Percentiles rank a stretch among this genome's conserved stretches.
These are phyloP conservation scores for Emergomyces orientalis DNA, from an alignment of 2,329 filamentous ascomycete species.

Conservation along the genomic window DNA sequence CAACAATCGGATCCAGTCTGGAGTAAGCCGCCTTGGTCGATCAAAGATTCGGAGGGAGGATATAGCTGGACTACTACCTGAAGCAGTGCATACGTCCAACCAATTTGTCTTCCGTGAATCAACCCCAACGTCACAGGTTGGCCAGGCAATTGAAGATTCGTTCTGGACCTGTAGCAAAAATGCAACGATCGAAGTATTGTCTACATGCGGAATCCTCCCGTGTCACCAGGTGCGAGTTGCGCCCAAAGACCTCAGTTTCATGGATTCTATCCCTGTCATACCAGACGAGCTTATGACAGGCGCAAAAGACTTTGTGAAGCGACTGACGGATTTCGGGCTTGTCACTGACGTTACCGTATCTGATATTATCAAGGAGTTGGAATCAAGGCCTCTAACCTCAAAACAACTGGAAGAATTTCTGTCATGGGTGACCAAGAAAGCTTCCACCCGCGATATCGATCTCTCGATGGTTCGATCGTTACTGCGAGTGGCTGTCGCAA, in stretches of 20 bases:
- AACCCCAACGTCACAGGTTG: slow-evolving; percentile 75
- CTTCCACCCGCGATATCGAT: slow-evolving; percentile 64
- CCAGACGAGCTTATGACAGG: slow-evolving; percentile 63
- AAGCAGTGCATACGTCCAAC: slow-evolving; percentile 72
- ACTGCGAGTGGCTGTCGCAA: slow-evolving; percentile 58
- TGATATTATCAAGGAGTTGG: slow-evolving; percentile 76
- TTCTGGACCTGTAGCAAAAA: slow-evolving; percentile 90
- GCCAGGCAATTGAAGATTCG: slow-evolving; percentile 80
- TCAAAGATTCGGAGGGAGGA: slow-evolving; percentile 53
- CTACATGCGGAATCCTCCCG: slow-evolving; percentile 76
- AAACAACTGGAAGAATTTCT: slow-evolving; percentile 75
- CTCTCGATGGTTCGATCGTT: slow-evolving; percentile 56
- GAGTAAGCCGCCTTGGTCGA: slow-evolving; percentile 32
- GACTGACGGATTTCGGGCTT: slow-evolving; percentile 73
- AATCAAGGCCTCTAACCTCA: slow-evolving; percentile 68
- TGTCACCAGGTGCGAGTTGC: slow-evolving; percentile 72
- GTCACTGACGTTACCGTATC: slow-evolving; percentile 78
- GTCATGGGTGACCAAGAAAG: slow-evolving; percentile 68
- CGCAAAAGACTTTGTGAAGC: slow-evolving; percentile 63
- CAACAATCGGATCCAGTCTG: slow-evolving; percentile 48
- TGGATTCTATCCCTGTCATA: slow-evolving; percentile 79
- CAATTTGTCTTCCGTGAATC: slow-evolving; percentile 86
- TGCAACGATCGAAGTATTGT: slow-evolving; percentile 77
- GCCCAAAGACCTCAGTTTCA: slow-evolving; percentile 63
- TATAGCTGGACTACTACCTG: slow-evolving; percentile 60